phyloP scores from a whole-genome alignment of 176 grass and related monocot species.

The Rhynchospora pubera region DNA sequence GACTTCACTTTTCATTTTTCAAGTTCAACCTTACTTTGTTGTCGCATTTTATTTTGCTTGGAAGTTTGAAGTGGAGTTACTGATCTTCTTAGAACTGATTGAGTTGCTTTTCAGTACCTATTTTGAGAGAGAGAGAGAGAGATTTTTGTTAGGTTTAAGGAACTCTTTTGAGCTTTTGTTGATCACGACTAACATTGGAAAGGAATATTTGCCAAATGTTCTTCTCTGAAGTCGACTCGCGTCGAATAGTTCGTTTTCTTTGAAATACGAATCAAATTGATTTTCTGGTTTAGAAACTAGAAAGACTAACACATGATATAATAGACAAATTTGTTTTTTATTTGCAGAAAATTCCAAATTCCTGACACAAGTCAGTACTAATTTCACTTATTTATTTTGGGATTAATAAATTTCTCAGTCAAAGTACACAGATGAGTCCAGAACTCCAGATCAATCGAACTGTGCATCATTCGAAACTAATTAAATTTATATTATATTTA shows the following conservation, averaged over 20 bases:
- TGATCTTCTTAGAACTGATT: not conserved
- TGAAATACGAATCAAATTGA: not conserved
- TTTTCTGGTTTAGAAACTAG: not conserved
- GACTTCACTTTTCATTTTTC: not conserved
- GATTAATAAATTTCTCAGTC: not conserved
- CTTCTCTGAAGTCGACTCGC: not conserved
- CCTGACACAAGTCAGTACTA: not conserved
- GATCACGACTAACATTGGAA: not conserved
- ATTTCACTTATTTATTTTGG: not conserved
- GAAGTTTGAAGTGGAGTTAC: too few relatives aligned
- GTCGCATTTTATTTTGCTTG: too few relatives aligned
- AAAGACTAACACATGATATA: not conserved
- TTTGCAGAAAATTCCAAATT: not conserved
- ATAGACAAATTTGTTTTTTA: constrained; percentile 10
- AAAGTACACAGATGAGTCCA: not conserved
- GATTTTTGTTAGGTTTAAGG: not conserved
- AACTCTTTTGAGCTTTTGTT: not conserved
- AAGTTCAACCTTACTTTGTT: not conserved
- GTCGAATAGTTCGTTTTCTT: not conserved
- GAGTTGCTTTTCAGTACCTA: not conserved
- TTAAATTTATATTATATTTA: not conserved
- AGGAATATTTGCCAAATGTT: not conserved
- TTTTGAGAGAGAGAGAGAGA: not conserved
- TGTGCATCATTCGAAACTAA: constrained; percentile 11
- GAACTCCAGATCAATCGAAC: not conserved